Conservation (phyloP, 208 protist species). For the Chromosphaera perkinsii region DNA sequence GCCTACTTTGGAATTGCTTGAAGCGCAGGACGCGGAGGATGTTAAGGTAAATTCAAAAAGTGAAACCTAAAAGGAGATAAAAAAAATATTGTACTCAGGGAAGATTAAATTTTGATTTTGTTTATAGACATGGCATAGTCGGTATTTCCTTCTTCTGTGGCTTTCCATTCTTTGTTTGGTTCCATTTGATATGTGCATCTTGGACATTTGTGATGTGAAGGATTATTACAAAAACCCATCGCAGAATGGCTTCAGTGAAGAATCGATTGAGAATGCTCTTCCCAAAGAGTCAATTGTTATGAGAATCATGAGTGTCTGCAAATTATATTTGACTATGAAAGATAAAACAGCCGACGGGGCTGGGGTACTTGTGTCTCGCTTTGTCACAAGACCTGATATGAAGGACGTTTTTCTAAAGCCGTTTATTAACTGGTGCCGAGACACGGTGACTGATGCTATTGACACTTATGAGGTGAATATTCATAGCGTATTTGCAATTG, state of each 20-base stretch:
- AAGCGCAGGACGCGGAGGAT: neutral
- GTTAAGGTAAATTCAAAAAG: neutral
- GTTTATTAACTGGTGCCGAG: neutral
- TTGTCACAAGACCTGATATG: neutral
- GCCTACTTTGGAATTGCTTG: neutral
- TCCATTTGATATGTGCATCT: constrained; percentile 82
- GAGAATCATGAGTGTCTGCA: too few species aligned
- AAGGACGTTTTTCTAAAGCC: neutral
- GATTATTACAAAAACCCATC: too few species aligned
- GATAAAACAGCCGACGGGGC: too few species aligned
- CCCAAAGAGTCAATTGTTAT: too few species aligned
- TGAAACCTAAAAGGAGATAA: neutral
- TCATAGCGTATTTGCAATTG: too few species aligned
- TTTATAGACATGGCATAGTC: constrained; percentile 75
- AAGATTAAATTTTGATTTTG: neutral
- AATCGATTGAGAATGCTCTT: too few species aligned
- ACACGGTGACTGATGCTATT: neutral
- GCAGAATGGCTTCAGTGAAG: too few species aligned
- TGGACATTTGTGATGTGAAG: too few species aligned
- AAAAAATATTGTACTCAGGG: neutral
- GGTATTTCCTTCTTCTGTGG: constrained; percentile 92
- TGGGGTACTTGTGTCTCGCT: neutral
- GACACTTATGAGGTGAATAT: too few species aligned
- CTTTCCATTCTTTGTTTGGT: constrained; percentile 87
- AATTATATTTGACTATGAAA: too few species aligned